Base-by-base conservation (phyloP, 345 rosid genomes). In the Dipteronia sinensis region DNA sequence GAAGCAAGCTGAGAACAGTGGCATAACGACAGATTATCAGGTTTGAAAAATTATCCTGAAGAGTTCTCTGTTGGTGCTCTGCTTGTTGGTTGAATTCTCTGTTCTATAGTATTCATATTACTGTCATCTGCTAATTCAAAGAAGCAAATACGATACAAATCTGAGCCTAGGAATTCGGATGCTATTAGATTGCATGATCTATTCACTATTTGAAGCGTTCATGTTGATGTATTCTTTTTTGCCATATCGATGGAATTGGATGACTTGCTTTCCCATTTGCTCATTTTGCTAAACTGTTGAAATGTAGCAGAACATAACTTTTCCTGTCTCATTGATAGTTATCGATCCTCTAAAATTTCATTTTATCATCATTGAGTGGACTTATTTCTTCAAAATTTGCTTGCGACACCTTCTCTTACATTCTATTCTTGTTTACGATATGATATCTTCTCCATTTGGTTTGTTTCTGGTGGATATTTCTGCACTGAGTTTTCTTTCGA, bases 11-110 rank as follows among this genome's bases (percentile, higher is more conserved):
- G 79, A 75, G 76, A 71, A 65, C 11, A 20, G 74, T 34, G 77
- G 84, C 22, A 6, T 70, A 4, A 38, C 10, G 62, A 82, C 79
- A 7, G 82, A 70, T 71, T 78, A 44, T 71, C 77, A 82, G 84
- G 82, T 82, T 29, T 42, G 31, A 23, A 49, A 49, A 74, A 42
- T 34, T 31, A 10, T 67, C 53, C 27, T 7, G 31, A 27, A 7
- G 47, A 69, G 74, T 23, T 65, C 73, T 29, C 49, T 67, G 17
- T 38, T 31, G 38, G 42, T 29, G 68, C 68, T 29, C 68, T 15
- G 8, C 20, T 78, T 65, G 20, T 55, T n/a, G 25, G 23, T 64
- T 44, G 55, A 34, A 27, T 19, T 11, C 2, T 4, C 38, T 34
- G 55, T 51, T 63, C 27, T 70, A 17, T 63, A 16, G 22, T 47